Conservation (phyloP, 2,329 filamentous ascomycete genomes). For the Raffaelea arxii region DNA sequence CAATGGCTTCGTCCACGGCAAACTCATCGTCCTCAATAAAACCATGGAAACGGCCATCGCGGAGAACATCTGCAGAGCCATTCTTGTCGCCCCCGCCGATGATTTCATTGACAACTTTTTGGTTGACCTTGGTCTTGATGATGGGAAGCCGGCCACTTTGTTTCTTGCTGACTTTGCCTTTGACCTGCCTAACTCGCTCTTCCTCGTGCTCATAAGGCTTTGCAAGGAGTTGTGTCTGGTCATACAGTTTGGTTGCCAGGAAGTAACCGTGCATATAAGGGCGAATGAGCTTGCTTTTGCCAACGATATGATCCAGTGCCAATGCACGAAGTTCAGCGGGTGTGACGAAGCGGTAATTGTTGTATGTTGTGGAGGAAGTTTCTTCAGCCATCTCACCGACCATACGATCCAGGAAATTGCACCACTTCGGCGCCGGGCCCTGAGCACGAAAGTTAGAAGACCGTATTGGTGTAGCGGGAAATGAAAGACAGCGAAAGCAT, state of each 20-base stretch:
- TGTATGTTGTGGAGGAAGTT: conserved; percentile 72
- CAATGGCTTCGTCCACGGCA: conserved; percentile 77
- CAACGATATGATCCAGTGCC: conserved; percentile 79
- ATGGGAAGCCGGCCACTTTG: conserved; percentile 87
- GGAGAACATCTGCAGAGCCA: conserved; percentile 62
- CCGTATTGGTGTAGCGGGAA: neutral
- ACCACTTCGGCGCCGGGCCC: conserved; percentile 90
- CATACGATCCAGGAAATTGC: conserved; percentile 90
- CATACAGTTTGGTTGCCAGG: conserved; percentile 88
- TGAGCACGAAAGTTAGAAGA: conserved; percentile 11
- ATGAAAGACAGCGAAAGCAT: neutral
- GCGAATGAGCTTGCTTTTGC: conserved; percentile 77
- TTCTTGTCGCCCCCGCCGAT: conserved; percentile 49
- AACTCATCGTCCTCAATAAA: conserved; percentile 93
- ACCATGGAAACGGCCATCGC: conserved; percentile 76
- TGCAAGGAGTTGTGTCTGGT: conserved; percentile 84
- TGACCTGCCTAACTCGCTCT: conserved; percentile 79
- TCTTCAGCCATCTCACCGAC: conserved; percentile 98
- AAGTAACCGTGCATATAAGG: conserved; percentile 99
- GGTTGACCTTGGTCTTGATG: conserved; percentile 97
- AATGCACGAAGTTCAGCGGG: conserved; percentile 75
- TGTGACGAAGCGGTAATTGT: conserved; percentile 98
- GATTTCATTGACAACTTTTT: conserved; percentile 65
- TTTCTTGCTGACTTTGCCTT: conserved; percentile 94
- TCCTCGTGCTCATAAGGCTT: conserved; percentile 94